These are phyloP conservation scores for Pyrenochaeta sp. DNA, from an alignment of 2,329 filamentous ascomycete species.

Conservation along the genomic window DNA sequence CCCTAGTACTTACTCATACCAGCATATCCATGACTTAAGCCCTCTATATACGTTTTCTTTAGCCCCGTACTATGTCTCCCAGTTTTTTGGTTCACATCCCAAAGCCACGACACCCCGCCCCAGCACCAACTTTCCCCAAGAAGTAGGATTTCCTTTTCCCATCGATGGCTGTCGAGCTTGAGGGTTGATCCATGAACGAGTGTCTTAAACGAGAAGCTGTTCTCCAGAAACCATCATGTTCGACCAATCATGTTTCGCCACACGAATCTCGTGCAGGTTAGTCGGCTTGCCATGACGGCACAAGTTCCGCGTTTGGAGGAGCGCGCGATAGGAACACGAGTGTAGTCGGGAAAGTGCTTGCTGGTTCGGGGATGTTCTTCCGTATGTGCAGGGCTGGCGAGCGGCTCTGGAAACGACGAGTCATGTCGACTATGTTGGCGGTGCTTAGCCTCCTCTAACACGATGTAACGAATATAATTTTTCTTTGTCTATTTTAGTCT, in stretches of 20 bases:
- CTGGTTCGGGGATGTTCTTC: background rate
- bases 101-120: background rate
- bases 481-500: too few species aligned
- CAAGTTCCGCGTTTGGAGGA: background rate
- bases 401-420: background rate
- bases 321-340: background rate
- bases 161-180: conserved; percentile 27
- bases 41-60: too few species aligned
- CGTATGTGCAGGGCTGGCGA: background rate
- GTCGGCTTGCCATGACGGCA: background rate
- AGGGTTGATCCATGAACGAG: conserved; percentile 34
- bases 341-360: background rate
- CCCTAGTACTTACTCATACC: too few species aligned
- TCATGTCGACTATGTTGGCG: background rate
- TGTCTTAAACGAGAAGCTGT: conserved; percentile 16
- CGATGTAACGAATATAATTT: too few species aligned
- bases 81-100: background rate
- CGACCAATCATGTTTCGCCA: conserved; percentile 10
- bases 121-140: background rate
- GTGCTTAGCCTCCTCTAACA: background rate
- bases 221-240: background rate
- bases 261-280: background rate
- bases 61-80: too few species aligned
- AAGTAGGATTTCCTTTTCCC: conserved; percentile 1
- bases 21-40: too few species aligned